Percentiles rank a stretch among this genome's conserved stretches.
These are phyloP conservation scores for Tuber melanosporum DNA, from an alignment of 495 filamentous ascomycete species.

Conservation along the genomic window DNA sequence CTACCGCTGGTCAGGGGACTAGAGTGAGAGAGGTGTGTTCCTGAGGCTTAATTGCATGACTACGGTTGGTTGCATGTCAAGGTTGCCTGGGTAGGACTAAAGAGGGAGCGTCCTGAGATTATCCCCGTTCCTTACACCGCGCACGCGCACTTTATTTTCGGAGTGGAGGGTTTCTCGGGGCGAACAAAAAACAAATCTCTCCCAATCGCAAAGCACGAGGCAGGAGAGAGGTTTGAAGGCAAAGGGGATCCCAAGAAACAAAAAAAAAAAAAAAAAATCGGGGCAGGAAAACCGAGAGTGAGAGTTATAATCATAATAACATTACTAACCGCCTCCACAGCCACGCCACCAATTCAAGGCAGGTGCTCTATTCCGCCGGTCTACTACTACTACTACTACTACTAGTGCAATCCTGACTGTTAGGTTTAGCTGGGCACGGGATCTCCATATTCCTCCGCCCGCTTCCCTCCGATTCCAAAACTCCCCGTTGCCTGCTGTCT, in stretches of 20 bases:
- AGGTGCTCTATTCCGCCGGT: constrained; percentile 20
- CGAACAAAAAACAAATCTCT: constrained; percentile 19
- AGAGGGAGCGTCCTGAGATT: constrained; percentile 14
- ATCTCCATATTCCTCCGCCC: constrained; percentile 35
- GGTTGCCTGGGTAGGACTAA: constrained; percentile 20
- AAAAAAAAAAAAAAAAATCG: constrained; percentile 22
- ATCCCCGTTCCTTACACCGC: constrained; percentile 30
- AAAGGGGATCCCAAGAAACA: constrained; percentile 23
- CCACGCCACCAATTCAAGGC: constrained; percentile 22
- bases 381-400: no score
- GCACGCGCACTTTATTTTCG: constrained; percentile 26
- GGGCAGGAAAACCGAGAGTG: neutral
- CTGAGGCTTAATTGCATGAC: constrained; percentile 41
- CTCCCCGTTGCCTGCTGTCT: constrained; percentile 18
- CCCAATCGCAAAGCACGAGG: constrained; percentile 9
- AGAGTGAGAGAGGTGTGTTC: constrained; percentile 26
- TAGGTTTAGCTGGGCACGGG: constrained; percentile 36
- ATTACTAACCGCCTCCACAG: constrained; percentile 38
- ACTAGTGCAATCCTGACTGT: neutral
- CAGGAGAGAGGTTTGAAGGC: constrained; percentile 20
- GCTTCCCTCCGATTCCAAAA: constrained; percentile 36
- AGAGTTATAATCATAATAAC: constrained; percentile 6
- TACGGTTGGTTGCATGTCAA: constrained; percentile 39
- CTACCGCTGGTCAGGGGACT: neutral
- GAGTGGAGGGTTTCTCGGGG: constrained; percentile 19